Percentiles rank a stretch among this genome's conserved stretches.
Evolutionary conservation across 768 basidiomycete genomes (phyloP).

Genomic region (Polyporus arcularius): DNA sequence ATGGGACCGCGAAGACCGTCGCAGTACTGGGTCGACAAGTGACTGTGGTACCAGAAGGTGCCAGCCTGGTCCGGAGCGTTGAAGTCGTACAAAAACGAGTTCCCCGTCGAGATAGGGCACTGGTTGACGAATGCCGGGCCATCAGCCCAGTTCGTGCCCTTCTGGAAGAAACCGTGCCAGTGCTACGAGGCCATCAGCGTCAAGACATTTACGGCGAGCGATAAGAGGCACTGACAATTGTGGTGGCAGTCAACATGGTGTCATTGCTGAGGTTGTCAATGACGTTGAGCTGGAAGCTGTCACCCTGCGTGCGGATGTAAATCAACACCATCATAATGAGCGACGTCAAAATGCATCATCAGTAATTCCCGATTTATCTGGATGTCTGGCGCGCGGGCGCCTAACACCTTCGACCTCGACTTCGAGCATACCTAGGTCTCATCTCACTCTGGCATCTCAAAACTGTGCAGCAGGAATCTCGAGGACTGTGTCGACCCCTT

Average conservation of each 20-base stretch:
- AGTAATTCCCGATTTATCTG: too few relatives aligned
- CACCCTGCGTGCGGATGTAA: conserved; percentile 14
- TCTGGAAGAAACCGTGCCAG: conserved; percentile 55
- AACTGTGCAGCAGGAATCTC: too few relatives aligned
- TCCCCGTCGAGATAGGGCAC: conserved; percentile 36
- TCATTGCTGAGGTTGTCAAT: conserved; percentile 23
- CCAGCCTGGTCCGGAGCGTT: conserved; percentile 30
- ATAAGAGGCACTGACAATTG: conserved; percentile 17
- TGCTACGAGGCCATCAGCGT: conserved; percentile 18
- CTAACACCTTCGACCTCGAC: too few relatives aligned
- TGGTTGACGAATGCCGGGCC: conserved; percentile 49
- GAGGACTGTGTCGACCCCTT: too few relatives aligned
- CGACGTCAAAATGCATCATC: not conserved
- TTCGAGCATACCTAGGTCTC: too few relatives aligned
- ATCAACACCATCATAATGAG: too few relatives aligned
- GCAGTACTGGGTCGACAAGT: conserved; percentile 41
- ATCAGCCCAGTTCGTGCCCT: conserved; percentile 45
- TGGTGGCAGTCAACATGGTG: conserved; percentile 22
- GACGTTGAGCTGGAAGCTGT: conserved; percentile 27
- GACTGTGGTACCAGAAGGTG: conserved; percentile 45
- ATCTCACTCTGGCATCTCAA: too few relatives aligned
- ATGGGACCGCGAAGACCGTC: conserved; percentile 42
- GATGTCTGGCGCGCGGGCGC: too few relatives aligned
- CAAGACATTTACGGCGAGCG: too few relatives aligned
- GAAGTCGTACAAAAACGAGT: conserved; percentile 45